Conservation (phyloP, 352 stramenopile species). For the Globisporangium cederbergense region DNA sequence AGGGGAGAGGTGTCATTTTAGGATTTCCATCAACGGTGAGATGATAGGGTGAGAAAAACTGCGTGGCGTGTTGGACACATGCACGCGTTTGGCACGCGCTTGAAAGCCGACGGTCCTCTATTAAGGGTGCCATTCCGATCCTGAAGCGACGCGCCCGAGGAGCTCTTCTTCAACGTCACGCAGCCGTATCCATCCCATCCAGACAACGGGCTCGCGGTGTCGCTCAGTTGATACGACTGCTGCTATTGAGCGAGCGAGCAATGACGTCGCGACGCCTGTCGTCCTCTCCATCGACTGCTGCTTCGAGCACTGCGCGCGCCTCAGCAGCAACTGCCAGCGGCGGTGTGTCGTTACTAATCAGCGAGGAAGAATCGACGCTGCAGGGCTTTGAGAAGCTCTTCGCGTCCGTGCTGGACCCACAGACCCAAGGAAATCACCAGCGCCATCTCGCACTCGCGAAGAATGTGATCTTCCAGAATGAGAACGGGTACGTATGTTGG, state of each 20-base stretch:
- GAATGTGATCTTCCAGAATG: constrained; percentile 74
- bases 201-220: background rate
- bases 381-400: constrained; percentile 72
- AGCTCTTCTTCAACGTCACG: background rate
- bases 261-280: constrained; percentile 12
- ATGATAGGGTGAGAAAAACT: constrained; percentile 9
- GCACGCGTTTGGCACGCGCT: background rate
- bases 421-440: constrained; percentile 63
- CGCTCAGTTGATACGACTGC: background rate
- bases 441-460: constrained; percentile 73
- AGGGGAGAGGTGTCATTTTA: constrained; percentile 8
- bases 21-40: background rate
- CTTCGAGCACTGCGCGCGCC: background rate
- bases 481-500: constrained; percentile 35
- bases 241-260: background rate
- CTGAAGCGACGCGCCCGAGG: constrained; percentile 11
- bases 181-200: too few relatives aligned
- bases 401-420: constrained; percentile 44
- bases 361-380: constrained; percentile 19
- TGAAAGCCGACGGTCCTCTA: background rate
- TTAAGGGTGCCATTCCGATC: constrained; percentile 7
- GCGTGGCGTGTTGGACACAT: constrained; percentile 11
- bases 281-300: background rate
- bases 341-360: background rate
- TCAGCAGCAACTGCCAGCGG: background rate